Percentiles rank a stretch among this genome's conserved stretches.
Conservation (phyloP, 345 rosid species). For the Populus euphratica region DNA sequence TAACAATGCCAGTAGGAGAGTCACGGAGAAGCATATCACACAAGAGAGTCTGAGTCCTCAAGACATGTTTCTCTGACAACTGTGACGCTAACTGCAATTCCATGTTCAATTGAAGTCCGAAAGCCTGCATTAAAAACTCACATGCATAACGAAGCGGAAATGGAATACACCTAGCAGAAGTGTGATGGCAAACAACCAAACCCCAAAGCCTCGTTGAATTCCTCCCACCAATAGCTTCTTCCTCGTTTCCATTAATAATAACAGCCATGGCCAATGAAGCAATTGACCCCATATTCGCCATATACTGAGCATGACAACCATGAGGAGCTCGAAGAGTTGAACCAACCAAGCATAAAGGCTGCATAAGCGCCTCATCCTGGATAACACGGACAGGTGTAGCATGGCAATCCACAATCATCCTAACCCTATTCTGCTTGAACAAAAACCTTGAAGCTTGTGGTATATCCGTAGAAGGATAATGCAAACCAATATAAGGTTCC, state of each 20-base stretch:
- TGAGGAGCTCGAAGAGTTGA: slow-evolving; percentile 97
- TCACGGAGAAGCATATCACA: slow-evolving; percentile 99
- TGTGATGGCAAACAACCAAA: slow-evolving; percentile 96
- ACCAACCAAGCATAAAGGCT: slow-evolving; percentile 91
- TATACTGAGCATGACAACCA: slow-evolving; percentile 92
- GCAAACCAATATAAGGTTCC: slow-evolving; percentile 88
- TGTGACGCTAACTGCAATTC: slow-evolving; percentile 91
- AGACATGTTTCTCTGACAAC: slow-evolving; percentile 77
- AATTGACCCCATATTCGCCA: slow-evolving; percentile 91
- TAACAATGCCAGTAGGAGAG: slow-evolving; percentile 85
- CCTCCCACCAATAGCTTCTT: slow-evolving; percentile 67
- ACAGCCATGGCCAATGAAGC: slow-evolving; percentile 94
- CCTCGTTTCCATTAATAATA: slow-evolving; percentile 78
- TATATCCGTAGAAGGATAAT: slow-evolving; percentile 95
- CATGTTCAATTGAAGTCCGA: slow-evolving; percentile 95
- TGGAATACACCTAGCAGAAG: slow-evolving; percentile 80
- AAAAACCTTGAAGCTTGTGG: slow-evolving; percentile 95
- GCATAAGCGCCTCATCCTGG: slow-evolving; percentile 75
- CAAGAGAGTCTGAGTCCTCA: slow-evolving; percentile 86
- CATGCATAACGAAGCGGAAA: slow-evolving; percentile 96
- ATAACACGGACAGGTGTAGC: slow-evolving; percentile 55
- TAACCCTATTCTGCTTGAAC: slow-evolving; percentile 91
- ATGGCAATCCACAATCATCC: slow-evolving; percentile 94
- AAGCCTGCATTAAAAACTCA: slow-evolving; percentile 97
- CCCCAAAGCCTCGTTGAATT: slow-evolving; percentile 89